Percentiles rank a stretch among this genome's conserved stretches.
Conservation (phyloP, 1,284 basidiomycete species). For the Bjerkandera adusta region DNA sequence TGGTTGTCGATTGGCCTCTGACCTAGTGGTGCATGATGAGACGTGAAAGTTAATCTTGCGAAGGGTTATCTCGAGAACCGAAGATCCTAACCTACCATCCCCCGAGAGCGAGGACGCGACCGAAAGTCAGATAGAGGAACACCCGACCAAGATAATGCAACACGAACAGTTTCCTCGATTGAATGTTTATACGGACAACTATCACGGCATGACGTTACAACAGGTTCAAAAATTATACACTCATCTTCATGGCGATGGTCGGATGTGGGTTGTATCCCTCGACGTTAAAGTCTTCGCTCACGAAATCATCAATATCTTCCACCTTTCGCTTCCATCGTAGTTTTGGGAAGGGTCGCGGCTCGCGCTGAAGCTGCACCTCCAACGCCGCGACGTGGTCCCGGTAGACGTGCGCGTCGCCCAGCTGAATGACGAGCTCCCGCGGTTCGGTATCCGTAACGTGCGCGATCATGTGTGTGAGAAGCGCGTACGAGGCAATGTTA, state of each 20-base stretch:
- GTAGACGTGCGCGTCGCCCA: slow-evolving; percentile 98
- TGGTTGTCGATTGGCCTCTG: no score
- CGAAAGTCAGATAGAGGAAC: neutral
- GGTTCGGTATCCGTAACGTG: slow-evolving; percentile 85
- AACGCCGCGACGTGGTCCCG: slow-evolving; percentile 89
- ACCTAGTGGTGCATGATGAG: no score
- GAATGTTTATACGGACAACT: neutral
- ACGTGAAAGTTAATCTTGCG: no score
- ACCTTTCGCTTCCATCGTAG: slow-evolving; percentile 67
- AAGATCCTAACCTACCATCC: no score
- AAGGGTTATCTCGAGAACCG: no score
- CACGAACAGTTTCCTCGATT: no score
- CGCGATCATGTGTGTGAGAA: slow-evolving; percentile 97
- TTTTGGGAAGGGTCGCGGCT: slow-evolving; percentile 84
- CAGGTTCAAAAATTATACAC: slow-evolving; percentile 57
- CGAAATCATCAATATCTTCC: slow-evolving; percentile 83
- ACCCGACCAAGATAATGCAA: no score
- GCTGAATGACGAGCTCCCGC: slow-evolving; percentile 87
- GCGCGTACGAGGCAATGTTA: slow-evolving; percentile 97
- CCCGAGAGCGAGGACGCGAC: no score
- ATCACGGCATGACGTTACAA: neutral
- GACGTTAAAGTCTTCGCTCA: slow-evolving; percentile 79
- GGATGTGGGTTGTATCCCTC: slow-evolving; percentile 87
- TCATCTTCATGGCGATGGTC: slow-evolving; percentile 97
- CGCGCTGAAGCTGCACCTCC: slow-evolving; percentile 75